A percentile compares a stretch with the other conserved stretches of the same genome.
Conservation (phyloP, 805 yeast genomes). For the Pichia nakasei region DNA sequence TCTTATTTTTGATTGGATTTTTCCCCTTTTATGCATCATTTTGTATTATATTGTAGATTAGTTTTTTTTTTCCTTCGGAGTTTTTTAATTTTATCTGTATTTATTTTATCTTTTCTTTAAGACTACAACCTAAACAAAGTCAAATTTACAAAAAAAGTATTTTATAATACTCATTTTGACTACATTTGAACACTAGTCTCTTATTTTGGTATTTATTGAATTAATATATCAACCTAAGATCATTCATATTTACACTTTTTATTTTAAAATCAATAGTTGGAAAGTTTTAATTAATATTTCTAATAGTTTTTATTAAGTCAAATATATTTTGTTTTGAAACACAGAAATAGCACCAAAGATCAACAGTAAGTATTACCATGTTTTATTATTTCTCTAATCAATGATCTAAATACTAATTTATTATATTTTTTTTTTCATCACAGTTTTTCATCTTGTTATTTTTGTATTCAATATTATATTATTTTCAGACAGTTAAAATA, state of each 20-base stretch:
- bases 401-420: background rate
- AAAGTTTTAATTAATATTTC: conserved; percentile 4
- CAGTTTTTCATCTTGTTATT: no score
- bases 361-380: no score
- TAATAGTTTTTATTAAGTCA: background rate
- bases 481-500: background rate
- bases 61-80: no score
- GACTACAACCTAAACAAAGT: background rate
- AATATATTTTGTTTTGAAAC: no score
- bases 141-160: background rate
- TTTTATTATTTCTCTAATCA: no score
- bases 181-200: background rate
- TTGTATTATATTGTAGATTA: no score
- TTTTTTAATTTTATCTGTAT: background rate
- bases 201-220: conserved; percentile 9
- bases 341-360: no score
- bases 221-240: conserved; percentile 7
- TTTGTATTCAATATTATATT: no score
- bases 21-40: no score
- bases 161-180: background rate
- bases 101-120: background rate
- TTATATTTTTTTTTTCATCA: background rate
- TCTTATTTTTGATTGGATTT: no score
- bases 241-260: background rate
- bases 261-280: background rate